Evolutionary conservation across 768 basidiomycete species (phyloP).

Genomic region (Leccinum subgranulosum): DNA sequence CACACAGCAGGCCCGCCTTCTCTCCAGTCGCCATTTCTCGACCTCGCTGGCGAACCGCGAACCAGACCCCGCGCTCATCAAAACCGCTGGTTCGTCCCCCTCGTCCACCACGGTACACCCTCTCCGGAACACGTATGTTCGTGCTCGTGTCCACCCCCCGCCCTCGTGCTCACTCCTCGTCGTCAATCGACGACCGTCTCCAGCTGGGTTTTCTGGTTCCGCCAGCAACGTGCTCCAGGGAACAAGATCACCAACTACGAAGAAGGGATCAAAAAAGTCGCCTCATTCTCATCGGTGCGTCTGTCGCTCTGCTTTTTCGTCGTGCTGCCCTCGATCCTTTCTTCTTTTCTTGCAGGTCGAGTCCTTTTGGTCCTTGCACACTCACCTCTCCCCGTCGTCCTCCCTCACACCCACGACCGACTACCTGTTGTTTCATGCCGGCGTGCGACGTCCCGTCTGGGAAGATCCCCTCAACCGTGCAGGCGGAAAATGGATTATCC

Average conservation of each 20-base stretch:
- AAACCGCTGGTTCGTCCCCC: slow-evolving; percentile 28
- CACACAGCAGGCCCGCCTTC: slow-evolving; percentile 37
- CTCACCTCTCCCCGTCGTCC: slow-evolving; percentile 85
- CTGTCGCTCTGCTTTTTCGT: not conserved
- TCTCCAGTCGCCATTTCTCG: slow-evolving; percentile 75
- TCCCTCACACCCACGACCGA: slow-evolving; percentile 86
- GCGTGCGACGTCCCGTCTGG: slow-evolving; percentile 89
- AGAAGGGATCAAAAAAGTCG: slow-evolving; percentile 91
- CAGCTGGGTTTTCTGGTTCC: slow-evolving; percentile 92
- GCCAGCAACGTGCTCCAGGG: slow-evolving; percentile 85
- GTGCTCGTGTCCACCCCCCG: slow-evolving; percentile 18
- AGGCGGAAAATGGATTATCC: slow-evolving; percentile 95
- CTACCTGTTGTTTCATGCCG: slow-evolving; percentile 87
- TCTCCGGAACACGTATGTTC: slow-evolving; percentile 85
- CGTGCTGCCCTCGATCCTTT: slow-evolving; percentile 4
- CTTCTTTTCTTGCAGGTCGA: slow-evolving; percentile 57
- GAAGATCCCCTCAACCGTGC: slow-evolving; percentile 86
- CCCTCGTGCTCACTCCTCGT: slow-evolving; percentile 14
- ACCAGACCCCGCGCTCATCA: slow-evolving; percentile 37
- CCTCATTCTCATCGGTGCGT: slow-evolving; percentile 82
- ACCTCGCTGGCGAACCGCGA: slow-evolving; percentile 47
- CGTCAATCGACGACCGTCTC: slow-evolving; percentile 18
- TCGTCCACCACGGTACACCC: slow-evolving; percentile 55
- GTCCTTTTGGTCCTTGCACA: slow-evolving; percentile 94
- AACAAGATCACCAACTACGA: slow-evolving; percentile 91